Evolutionary conservation across 345 rosid genomes (phyloP), one percentile per base, ranked within the genome.

Genomic region (Corchorus capsularis): DNA sequence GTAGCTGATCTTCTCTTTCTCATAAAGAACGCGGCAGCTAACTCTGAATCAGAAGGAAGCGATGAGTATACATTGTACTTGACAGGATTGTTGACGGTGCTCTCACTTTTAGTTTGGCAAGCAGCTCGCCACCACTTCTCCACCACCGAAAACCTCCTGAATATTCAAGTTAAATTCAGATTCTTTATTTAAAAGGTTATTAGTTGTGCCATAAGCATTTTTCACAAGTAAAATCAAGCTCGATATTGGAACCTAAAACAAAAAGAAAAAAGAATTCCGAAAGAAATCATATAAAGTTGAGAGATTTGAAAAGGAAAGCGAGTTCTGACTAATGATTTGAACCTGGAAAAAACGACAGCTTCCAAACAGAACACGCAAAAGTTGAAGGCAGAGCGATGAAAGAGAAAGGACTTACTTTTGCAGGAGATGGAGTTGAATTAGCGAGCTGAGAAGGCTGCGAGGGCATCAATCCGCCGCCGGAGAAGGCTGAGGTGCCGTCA

Each of bases 281-380:
- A 16, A 64, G 39, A 77, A 16, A 64, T 17, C 34, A 54, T 17
- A 63, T 54, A 6, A 8, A 68, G 54, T 20, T 46, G 41, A 45
- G 52, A 69, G 49, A 46, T 32, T 69, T 22, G 69, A 60, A 68
- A 65, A 5, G 63, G 17, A 41, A 53, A 34, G 72, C 37, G 60
- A 75, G 59, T 39, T 64, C 16, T 0, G 7, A 16, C 4, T 9
- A 6, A 11, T 54, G 19, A 69, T 14, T 14, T 6, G 17, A 69
- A 93, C 99, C 98, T 89, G 78, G 99, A 95, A 85, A 89, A 95
- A 62, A 95, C 90, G 80, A 89, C 89, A 78, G 89, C 61, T 75
- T 90, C 94, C 69, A 89, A 43, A 64, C 63, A 27, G 32, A 22
- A 15, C 12, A 63, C 3, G 43, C n/a, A 9, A 12, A n/a, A 5